Conservation (phyloP, 306 rosid genomes). For the Spatholobus suberectus region DNA sequence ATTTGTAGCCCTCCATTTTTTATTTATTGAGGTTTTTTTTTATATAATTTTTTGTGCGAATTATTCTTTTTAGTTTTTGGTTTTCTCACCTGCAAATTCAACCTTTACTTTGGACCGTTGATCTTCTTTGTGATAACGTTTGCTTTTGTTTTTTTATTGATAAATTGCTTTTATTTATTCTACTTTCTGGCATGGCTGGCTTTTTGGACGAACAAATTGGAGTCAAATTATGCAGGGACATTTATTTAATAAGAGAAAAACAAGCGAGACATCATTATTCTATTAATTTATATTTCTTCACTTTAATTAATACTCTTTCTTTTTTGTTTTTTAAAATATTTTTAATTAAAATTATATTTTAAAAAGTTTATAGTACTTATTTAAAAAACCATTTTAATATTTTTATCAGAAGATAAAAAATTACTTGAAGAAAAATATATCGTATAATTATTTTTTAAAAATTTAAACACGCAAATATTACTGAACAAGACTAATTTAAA, state of each 20-base stretch:
- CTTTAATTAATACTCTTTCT: background rate
- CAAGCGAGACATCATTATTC: background rate
- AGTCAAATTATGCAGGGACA: background rate
- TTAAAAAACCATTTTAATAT: background rate
- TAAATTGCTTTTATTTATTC: background rate
- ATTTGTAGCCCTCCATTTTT: background rate
- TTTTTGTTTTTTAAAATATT: background rate
- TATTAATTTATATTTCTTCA: background rate
- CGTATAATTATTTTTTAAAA: background rate
- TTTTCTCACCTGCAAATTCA: conserved; percentile 5
- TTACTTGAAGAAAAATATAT: no score
- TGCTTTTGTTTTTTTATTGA: background rate
- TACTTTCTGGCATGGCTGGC: background rate
- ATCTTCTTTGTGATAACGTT: conserved; percentile 24
- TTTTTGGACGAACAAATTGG: background rate
- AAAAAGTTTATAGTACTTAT: no score
- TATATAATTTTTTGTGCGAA: no score
- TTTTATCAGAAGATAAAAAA: background rate
- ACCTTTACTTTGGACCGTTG: conserved; percentile 37
- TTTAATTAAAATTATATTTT: no score
- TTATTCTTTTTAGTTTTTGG: background rate
- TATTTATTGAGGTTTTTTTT: background rate
- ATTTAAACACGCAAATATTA: background rate
- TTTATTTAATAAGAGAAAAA: background rate
- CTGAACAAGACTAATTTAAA: background rate